These are phyloP conservation scores for Candida silvatica DNA, from an alignment of 805 yeast genomes.

Conservation along the genomic window DNA sequence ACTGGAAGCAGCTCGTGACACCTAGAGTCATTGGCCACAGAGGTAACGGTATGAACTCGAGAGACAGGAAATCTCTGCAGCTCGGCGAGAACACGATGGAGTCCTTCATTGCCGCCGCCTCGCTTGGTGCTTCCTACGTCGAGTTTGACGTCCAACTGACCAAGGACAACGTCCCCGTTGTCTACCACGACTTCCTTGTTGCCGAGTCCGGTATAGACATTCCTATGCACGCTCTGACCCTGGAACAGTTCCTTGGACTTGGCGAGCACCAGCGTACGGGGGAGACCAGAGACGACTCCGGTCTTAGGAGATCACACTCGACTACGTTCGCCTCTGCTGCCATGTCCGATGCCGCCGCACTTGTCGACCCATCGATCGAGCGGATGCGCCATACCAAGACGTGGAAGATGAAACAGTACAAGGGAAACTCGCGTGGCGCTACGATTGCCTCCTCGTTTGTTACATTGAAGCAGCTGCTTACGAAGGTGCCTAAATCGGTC, in stretches of 20 bases:
- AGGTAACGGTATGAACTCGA: constrained; percentile 84
- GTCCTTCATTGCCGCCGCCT: constrained; percentile 92
- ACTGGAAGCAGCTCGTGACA: constrained; percentile 84
- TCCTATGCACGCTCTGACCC: constrained; percentile 88
- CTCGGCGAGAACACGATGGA: constrained; percentile 94
- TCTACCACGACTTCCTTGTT: constrained; percentile 89
- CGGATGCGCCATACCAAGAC: constrained; percentile 85
- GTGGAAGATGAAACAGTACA: constrained; percentile 76
- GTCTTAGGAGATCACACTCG: not conserved
- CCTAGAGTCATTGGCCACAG: constrained; percentile 94
- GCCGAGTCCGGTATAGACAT: constrained; percentile 95
- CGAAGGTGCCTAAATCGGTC: constrained; percentile 69
- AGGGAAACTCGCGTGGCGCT: constrained; percentile 87
- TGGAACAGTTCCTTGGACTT: constrained; percentile 74
- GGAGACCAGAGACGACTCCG: not conserved
- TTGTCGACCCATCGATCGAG: constrained; percentile 33
- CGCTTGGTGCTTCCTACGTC: constrained; percentile 91
- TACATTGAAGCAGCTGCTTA: constrained; percentile 76
- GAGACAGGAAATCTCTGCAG: constrained; percentile 68
- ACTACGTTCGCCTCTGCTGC: not conserved
- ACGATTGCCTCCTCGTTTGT: constrained; percentile 90
- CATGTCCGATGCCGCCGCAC: constrained; percentile 16
- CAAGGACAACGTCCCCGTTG: constrained; percentile 84
- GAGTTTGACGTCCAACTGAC: constrained; percentile 96
- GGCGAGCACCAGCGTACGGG: constrained; percentile 12